Percentiles rank a stretch among this genome's conserved stretches.
Conservation (phyloP, 1,284 basidiomycete genomes). For the Amylostereum areolatum region DNA sequence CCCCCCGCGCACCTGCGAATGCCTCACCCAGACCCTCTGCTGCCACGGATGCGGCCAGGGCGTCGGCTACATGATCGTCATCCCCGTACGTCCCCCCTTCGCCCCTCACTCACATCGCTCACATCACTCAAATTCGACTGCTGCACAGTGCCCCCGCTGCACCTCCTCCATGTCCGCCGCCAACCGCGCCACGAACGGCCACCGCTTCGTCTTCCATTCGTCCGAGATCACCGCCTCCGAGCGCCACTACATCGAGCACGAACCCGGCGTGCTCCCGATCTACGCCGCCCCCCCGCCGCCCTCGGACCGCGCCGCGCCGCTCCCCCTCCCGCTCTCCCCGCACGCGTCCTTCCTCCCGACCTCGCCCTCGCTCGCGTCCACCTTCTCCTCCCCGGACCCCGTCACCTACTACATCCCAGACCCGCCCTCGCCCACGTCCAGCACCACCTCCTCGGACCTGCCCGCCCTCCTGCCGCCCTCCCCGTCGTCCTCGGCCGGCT, state of each 20-base stretch:
- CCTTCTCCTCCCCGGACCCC: conserved; percentile 59
- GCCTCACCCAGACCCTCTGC: conserved; percentile 68
- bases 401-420: conserved; percentile 44
- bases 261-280: conserved; percentile 58
- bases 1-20: conserved; percentile 55
- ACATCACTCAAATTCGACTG: conserved; percentile 5
- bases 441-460: conserved; percentile 16
- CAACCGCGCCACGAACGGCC: conserved; percentile 74
- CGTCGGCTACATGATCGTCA: conserved; percentile 75
- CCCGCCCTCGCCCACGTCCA: conserved; percentile 6
- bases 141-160: conserved; percentile 55
- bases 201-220: conserved; percentile 86
- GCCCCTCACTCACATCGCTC: conserved; percentile 1
- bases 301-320: conserved; percentile 12
- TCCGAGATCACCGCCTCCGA: conserved; percentile 68
- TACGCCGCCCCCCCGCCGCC: conserved; percentile 10
- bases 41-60: conserved; percentile 76
- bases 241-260: conserved; percentile 63
- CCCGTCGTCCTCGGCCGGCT: conserved; percentile 15
- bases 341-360: conserved; percentile 13
- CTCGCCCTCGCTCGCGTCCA: conserved; percentile 6
- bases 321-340: too few species aligned
- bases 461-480: conserved; percentile 10
- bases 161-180: conserved; percentile 60
- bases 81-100: conserved; percentile 40